Evolutionary conservation across 164 flowering plant genomes (phyloP), one percentile per base, ranked within the genome.

Genomic region (Berberis thunbergii): DNA sequence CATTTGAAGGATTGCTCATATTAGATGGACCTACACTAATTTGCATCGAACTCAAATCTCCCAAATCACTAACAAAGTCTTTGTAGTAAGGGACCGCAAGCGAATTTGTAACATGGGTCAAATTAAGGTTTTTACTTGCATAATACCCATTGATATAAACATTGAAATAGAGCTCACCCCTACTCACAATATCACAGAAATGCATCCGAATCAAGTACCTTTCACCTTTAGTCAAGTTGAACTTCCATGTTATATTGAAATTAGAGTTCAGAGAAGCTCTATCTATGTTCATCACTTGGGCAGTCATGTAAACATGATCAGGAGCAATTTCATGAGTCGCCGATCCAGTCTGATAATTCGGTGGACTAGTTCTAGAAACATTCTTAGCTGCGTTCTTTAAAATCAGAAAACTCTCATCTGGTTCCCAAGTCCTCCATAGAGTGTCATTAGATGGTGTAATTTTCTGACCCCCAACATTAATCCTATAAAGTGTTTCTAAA

Each of bases 121-220:
- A 73, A 74, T 91, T 90, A 1, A 91, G 65, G 63, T 84, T 85
- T 52, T 70, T 66, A 48, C 70, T 71, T 0, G 85, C 96, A 46
- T 61, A 45, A 50, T 72, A 76, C 3, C 67, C 79, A 46, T 87
- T 79, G 63, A 88, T 78, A 54, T 71, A 91, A 53, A 88, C 85
- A 70, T 81, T 59, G 72, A 91, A 88, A 67, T 78, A 84, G 43
- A 91, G 72, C 73, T 69, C 72, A 49, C 71, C 69, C 6, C 63
- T 4, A 67, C 97, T 91, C 55, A 88, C 94, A 40, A 91, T 74
- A 68, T 91, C 97, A 69, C 94, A 86, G 74, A 91, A 87, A 78
- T 91, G 97, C 75, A 91, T 59, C 53, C 97, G 75, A 64, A 91
- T 86, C 49, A 91, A 73, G 72, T 85, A 76, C 62, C 49, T 38